Evolutionary conservation across 352 stramenopile genomes (phyloP), one percentile per base, ranked within the genome.

Genomic region (Pythium dissotocum): DNA sequence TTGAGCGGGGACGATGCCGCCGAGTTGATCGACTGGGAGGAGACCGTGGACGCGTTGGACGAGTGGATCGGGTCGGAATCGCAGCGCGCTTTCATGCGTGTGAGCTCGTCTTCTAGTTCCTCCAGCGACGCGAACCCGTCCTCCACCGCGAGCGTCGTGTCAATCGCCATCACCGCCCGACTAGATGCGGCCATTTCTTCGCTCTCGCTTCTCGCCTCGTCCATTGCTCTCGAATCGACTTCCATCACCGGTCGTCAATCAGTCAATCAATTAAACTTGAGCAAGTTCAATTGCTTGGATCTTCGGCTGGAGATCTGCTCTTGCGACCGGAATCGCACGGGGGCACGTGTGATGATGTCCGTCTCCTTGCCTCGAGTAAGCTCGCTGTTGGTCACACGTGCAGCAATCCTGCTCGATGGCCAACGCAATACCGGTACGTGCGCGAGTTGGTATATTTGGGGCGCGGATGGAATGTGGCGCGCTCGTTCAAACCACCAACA

Each of bases 31-130:
- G 67, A 74, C 26, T 55, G 57, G 21, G 74, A 72, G 5, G 73
- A 79, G 18, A 65, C 66, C 3, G 65, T 76, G 10, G 74, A 78
- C 51, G 24, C 59, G 2, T 36, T 54, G n/a, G 56, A 57, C 30
- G 61, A 73, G 32, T 59, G 61, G 46, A 71, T 61, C 49, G 68
- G 51, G 48, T 73, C 60, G 56, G 75, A 77, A 56, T 82, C 75
- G 57, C 72, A 70, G 26, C 72, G 65, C 61, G 71, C 64, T 66
- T 77, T 75, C 32, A 75, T 72, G 24, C 38, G 58, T 57, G 68
- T 44, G 62, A 70, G 63, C 32, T 74, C 42, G 57, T 63, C 30
- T 44, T 74, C 68, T 21, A 73, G 55, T 21, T 62, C 58, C 21
- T 72, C 52, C 21, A 65, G 49, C 46, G 26, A 33, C 58, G 66